A percentile compares a stretch with the other conserved stretches of the same genome.
phyloP scores from a whole-genome alignment of 2,329 filamentous ascomycete genomes.

The Aulographum hederae region DNA sequence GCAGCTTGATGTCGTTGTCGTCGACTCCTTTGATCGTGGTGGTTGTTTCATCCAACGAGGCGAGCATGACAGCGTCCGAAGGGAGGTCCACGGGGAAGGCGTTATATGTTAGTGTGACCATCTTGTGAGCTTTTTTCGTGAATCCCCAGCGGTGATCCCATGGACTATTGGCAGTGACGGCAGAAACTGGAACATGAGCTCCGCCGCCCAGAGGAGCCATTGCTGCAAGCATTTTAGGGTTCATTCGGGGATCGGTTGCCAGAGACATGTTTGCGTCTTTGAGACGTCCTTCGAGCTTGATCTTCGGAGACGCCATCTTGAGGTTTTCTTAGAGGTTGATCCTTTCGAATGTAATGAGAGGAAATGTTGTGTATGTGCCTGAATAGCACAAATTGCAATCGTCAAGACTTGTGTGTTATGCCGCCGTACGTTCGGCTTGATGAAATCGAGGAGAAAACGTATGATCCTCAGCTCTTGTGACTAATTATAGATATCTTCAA shows the following conservation, averaged over 20 bases:
- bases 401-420: too few species aligned
- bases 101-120: neutral
- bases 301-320: too few species aligned
- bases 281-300: neutral
- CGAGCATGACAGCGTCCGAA: neutral
- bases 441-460: too few species aligned
- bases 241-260: neutral
- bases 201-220: neutral
- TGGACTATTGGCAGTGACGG: neutral
- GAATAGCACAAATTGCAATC: too few species aligned
- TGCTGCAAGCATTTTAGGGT: neutral
- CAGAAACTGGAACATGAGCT: neutral
- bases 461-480: too few species aligned
- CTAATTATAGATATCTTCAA: too few species aligned
- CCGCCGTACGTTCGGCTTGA: too few species aligned
- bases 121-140: neutral
- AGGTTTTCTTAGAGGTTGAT: too few species aligned
- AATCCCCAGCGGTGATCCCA: neutral
- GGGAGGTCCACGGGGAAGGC: neutral
- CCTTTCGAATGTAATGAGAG: too few species aligned
- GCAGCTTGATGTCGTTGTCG: conserved; percentile 8
- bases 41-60: neutral
- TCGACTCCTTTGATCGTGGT: conserved; percentile 8
- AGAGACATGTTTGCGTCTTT: neutral
- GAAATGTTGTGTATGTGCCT: too few species aligned